Conservation (phyloP, 2,329 filamentous ascomycete genomes). For the Ceratocystis diversiconidia region DNA sequence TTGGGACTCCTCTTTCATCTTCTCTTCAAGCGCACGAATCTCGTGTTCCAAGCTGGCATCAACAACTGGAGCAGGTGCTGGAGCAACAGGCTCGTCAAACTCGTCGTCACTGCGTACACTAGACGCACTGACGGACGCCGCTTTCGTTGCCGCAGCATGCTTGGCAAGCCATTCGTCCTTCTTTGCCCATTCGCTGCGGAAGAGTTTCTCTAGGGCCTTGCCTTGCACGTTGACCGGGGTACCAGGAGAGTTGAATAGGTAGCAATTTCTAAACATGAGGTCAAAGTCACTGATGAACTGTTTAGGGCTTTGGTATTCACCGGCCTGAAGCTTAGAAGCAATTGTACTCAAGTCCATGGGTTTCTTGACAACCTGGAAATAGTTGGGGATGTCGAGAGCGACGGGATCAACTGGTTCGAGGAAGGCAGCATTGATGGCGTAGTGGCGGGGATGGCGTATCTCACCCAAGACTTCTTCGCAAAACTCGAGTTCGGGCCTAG, state of each 20-base stretch:
- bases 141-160: constrained; percentile 44
- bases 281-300: constrained; percentile 76
- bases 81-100: constrained; percentile 48
- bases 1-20: constrained; percentile 41
- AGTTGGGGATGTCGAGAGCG: constrained; percentile 81
- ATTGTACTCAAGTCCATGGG: constrained; percentile 93
- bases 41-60: constrained; percentile 30
- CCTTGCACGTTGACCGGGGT: constrained; percentile 62
- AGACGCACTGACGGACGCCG: constrained; percentile 43
- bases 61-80: constrained; percentile 23
- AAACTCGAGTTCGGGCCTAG: constrained; percentile 77
- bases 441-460: constrained; percentile 60
- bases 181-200: constrained; percentile 59
- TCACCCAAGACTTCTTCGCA: constrained; percentile 71
- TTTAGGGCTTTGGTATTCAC: constrained; percentile 66
- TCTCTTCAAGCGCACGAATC: constrained; percentile 39
- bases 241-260: constrained; percentile 66
- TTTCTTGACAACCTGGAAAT: constrained; percentile 87
- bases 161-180: constrained; percentile 71
- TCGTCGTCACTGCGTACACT: constrained; percentile 57
- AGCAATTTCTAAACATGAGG: constrained; percentile 79
- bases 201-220: constrained; percentile 58
- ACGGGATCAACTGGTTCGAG: constrained; percentile 80
- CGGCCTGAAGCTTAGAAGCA: constrained; percentile 56
- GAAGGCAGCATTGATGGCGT: constrained; percentile 57